Evolutionary conservation across 805 yeast genomes (phyloP), one percentile per base, ranked within the genome.

Genomic region (Lachancea kluyveri): DNA sequence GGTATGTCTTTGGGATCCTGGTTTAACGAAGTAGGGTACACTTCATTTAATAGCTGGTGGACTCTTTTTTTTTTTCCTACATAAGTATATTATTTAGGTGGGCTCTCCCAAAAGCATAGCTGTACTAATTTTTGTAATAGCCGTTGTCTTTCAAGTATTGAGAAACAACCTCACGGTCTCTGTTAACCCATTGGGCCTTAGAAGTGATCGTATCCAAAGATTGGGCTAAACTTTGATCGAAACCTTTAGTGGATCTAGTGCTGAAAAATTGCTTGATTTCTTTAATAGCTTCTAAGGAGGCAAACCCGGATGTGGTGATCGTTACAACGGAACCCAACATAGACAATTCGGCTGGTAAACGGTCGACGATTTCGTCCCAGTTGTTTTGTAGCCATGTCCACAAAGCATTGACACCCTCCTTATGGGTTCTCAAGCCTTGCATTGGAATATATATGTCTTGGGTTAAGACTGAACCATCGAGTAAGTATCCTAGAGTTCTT

Each of bases 391-490:
- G 51, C 95, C 95, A 90, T 11, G 50, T 34, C 85, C 88, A 88
- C 43, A 79, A 60, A 8, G 74, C 70, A 43, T 74, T 73, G 37
- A 80, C 65, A 63, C 95, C 94, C 25, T 63, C 66, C 32, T 62
- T 67, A 48, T 76, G 77, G 10, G 71, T 50, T 47, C 80, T 66
- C 64, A 85, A 63, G 25, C 92, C 88, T 39, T 64, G 72, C 74
- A 90, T 67, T 42, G 95, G 94, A 43, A 76, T 69, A 60, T 76
- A 76, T 33, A 80, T 70, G 55, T 84, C 94, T 64, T 84, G 94
- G 45, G 75, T 72, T 39, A 81, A 65, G 24, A 67, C 64, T 27
- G 76, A 59, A 19, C 79, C 79, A 40, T 77, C 74, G 41, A 79
- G 68, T 41, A 78, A 54, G 50, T 67, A 65, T 3, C 60, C 67